Evolutionary conservation across 1,284 basidiomycete genomes (phyloP).

Genomic region (Ustilago hordei): DNA sequence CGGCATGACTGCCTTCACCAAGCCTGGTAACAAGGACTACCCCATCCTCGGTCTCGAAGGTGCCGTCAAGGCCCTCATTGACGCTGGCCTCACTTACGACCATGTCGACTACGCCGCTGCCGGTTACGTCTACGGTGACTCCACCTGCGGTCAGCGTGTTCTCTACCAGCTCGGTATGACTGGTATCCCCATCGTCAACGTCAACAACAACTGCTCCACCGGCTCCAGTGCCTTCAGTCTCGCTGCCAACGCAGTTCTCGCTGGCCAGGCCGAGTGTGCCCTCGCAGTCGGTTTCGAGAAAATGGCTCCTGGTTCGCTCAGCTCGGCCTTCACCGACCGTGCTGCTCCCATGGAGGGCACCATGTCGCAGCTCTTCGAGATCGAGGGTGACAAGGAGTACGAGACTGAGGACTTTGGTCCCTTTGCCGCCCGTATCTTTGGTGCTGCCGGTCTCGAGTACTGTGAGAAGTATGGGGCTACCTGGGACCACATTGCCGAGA

Average conservation of each 20-base stretch:
- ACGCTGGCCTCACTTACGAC: conserved; percentile 88
- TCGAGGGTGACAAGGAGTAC: conserved; percentile 75
- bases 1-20: conserved; percentile 84
- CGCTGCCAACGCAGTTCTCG: conserved; percentile 71
- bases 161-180: conserved; percentile 89
- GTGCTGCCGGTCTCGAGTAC: conserved; percentile 82
- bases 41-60: conserved; percentile 76
- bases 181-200: conserved; percentile 85
- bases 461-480: conserved; percentile 80
- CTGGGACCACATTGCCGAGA: conserved; percentile 79
- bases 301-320: conserved; percentile 76
- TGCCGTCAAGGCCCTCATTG: conserved; percentile 83
- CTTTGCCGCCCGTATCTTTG: conserved; percentile 79
- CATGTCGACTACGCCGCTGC: conserved; percentile 80
- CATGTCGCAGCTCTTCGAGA: conserved; percentile 73
- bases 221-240: conserved; percentile 64
- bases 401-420: conserved; percentile 77
- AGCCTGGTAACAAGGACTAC: conserved; percentile 76
- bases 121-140: conserved; percentile 74
- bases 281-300: conserved; percentile 88
- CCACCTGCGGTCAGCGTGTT: conserved; percentile 81
- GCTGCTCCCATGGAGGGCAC: conserved; percentile 74
- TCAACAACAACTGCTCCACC: conserved; percentile 76
- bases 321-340: conserved; percentile 79
- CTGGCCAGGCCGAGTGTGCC: conserved; percentile 79